These are phyloP conservation scores for Lotmaria passim DNA, from an alignment of 208 protist species.

Conservation along the genomic window DNA sequence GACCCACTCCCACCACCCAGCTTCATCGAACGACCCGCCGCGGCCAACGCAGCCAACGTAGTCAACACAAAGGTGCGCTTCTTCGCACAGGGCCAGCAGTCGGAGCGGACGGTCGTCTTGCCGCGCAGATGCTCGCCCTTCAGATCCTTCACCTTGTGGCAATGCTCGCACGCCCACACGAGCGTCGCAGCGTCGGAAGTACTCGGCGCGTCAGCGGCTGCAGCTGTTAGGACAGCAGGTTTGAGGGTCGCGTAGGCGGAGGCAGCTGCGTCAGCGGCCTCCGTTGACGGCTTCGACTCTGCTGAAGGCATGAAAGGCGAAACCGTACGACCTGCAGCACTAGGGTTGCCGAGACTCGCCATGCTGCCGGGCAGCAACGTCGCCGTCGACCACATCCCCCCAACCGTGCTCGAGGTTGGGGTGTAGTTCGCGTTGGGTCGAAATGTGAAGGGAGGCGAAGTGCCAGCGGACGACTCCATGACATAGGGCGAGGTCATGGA, in stretches of 20 bases:
- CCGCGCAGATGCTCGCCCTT: slow-evolving; percentile 49
- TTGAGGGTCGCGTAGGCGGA: too few relatives aligned
- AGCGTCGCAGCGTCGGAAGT: background rate
- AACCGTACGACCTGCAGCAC: background rate
- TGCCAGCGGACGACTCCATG: slow-evolving; percentile 37
- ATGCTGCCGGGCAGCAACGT: slow-evolving; percentile 11
- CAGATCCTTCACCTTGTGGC: slow-evolving; percentile 48
- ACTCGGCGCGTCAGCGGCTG: background rate
- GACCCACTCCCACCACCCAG: background rate
- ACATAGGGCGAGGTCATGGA: slow-evolving; percentile 23
- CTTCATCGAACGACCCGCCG: slow-evolving; percentile 12
- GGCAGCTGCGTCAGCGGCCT: background rate
- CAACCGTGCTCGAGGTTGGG: background rate
- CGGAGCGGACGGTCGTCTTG: slow-evolving; percentile 50
- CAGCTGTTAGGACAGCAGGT: background rate
- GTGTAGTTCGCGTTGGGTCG: slow-evolving; percentile 23
- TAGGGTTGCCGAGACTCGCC: background rate
- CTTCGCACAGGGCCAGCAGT: slow-evolving; percentile 62
- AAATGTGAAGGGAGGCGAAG: slow-evolving; percentile 62
- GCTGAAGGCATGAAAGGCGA: background rate
- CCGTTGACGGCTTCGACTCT: background rate
- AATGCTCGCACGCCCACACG: slow-evolving; percentile 49
- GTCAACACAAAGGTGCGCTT: slow-evolving; percentile 51
- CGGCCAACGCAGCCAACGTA: slow-evolving; percentile 22
- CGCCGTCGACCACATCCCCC: background rate